Evolutionary conservation across 441 rosid genomes (phyloP), one percentile per base, ranked within the genome.

Genomic region (Jatropha multifida): DNA sequence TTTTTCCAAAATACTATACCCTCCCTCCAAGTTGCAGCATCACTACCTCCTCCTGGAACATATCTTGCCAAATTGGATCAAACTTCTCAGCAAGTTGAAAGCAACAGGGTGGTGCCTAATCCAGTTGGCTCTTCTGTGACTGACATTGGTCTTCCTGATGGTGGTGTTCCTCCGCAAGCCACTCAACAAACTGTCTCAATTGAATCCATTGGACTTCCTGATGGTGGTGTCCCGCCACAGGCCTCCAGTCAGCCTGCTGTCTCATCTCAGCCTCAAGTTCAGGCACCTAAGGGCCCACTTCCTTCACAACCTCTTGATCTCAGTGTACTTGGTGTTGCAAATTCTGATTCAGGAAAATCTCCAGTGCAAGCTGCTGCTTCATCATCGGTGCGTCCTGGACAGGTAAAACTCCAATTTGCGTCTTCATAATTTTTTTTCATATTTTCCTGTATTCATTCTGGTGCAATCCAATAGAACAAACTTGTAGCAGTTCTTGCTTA

Each of bases 1-100:
- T 96, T 96, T 77, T 96, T 96, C 85, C 94, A 91, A 76, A 87
- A 96, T 71, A 96, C 99, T 66, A 85, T 92, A 75, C 92, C 97
- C 20, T 96, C 97, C 73, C 72, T 96, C 73, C 96, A 89, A 83
- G 93, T 91, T 79, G 99, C 94, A 61, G 88, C 95, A 78, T 71
- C 92, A 23, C 71, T 96, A 87, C 93, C 93, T 51, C 97, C 97
- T 83, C 88, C 96, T 79, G 99, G 99, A 67, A 91, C 94, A 65
- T 91, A 83, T 72, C 92, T 94, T 82, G 73, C 94, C 5, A 92
- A 89, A 81, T 71, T 92, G 85, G 93, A 87, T 70, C 97, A 89
- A 82, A 65, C 87, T 73, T 78, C 93, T 81, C 87, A 63, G 72
- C 92, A 85, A 65, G 76, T 69, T 83, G 85, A 74, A 78, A 84